Evolutionary conservation across 2,329 filamentous ascomycete genomes (phyloP).

Genomic region (Endoconidiophora laricicola): DNA sequence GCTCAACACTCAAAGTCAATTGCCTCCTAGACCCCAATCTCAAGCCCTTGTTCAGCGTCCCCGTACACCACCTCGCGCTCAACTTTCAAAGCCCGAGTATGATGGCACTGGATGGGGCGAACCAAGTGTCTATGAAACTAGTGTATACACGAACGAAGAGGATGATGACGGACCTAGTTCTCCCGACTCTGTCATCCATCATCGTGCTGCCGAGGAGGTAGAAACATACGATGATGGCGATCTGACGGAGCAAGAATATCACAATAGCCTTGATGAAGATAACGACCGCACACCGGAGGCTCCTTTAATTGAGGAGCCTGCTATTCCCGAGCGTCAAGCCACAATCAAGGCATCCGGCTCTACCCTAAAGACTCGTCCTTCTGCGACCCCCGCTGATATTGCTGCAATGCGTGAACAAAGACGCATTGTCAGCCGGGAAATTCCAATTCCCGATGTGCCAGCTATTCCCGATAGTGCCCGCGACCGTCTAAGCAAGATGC

Average conservation of each 20-base stretch:
- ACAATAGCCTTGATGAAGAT: constrained; percentile 17
- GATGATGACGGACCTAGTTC: constrained; percentile 50
- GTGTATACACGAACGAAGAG: constrained; percentile 23
- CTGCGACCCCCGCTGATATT: constrained; percentile 71
- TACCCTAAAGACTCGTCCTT: constrained; percentile 75
- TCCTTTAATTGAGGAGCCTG: constrained; percentile 37
- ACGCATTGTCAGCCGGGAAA: constrained; percentile 66
- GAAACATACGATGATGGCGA: constrained; percentile 19
- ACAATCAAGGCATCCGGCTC: constrained; percentile 82
- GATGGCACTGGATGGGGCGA: constrained; percentile 46
- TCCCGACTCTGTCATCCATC: constrained; percentile 80
- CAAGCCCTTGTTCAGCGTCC: constrained; percentile 21
- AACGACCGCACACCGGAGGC: constrained; percentile 17
- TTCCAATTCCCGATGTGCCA: constrained; percentile 45
- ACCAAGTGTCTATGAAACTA: constrained; percentile 23
- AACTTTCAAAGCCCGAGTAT: constrained; percentile 43
- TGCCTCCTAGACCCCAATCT: background rate
- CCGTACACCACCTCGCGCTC: constrained; percentile 26
- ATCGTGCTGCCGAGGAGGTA: constrained; percentile 37
- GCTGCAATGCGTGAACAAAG: constrained; percentile 73
- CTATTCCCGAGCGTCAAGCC: constrained; percentile 64
- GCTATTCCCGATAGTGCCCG: constrained; percentile 22
- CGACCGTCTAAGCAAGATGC: constrained; percentile 38
- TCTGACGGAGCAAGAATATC: constrained; percentile 19
- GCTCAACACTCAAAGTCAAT: background rate